Percentiles rank a stretch among this genome's conserved stretches.
phyloP scores from a whole-genome alignment of 73 alveolate species.

The Uronychia setigera region DNA sequence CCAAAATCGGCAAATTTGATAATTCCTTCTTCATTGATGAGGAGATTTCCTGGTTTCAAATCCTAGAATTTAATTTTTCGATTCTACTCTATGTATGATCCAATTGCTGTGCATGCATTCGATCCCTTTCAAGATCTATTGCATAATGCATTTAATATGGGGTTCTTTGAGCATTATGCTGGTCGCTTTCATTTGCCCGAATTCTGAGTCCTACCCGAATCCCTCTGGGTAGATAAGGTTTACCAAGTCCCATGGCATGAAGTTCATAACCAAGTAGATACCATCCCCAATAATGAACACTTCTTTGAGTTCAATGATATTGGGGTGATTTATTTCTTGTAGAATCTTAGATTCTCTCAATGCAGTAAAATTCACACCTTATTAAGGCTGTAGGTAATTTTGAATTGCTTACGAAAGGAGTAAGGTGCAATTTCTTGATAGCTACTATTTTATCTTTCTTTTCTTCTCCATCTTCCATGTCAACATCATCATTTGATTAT shows the following conservation, averaged over 20 bases:
- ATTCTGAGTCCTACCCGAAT: conserved; percentile 1
- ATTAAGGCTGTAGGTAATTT: not conserved
- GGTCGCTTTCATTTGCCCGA: not conserved
- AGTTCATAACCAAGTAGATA: conserved; percentile 64
- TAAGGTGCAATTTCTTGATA: conserved; percentile 16
- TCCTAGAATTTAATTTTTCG: conserved; percentile 67
- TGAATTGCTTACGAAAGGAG: not conserved
- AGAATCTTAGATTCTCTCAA: conserved; percentile 58
- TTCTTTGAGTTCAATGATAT: conserved; percentile 48
- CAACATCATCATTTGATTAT: not conserved
- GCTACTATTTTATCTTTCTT: conserved; percentile 11
- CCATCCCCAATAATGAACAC: conserved; percentile 33
- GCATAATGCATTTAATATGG: conserved; percentile 51
- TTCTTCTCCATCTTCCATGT: not conserved
- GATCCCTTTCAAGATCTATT: conserved; percentile 77
- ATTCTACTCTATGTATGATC: conserved; percentile 72
- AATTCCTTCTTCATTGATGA: conserved; percentile 72
- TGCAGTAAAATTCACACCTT: conserved; percentile 59
- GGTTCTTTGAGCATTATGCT: conserved; percentile 33
- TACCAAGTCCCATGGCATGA: conserved; percentile 57
- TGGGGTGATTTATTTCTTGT: conserved; percentile 61
- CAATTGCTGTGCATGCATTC: conserved; percentile 68
- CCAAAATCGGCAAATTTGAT: conserved; percentile 96
- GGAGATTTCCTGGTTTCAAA: conserved; percentile 91
- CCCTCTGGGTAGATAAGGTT: conserved; percentile 23